Evolutionary conservation across 106 monocot species (phyloP).

Genomic region (Vanilla planifolia): DNA sequence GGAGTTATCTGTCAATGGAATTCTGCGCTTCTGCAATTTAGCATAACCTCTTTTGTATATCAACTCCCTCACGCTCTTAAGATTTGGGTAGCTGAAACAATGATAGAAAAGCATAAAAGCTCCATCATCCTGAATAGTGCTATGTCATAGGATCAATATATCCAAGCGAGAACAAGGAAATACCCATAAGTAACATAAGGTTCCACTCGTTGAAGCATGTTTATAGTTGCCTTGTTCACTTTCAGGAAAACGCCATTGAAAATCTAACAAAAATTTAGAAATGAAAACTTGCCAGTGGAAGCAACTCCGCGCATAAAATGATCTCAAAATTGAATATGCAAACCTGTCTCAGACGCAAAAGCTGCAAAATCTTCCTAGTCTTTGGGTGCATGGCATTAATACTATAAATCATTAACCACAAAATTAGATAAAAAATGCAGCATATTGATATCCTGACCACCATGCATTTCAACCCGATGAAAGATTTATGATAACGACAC

Average conservation of each 20-base stretch:
- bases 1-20: slow-evolving; percentile 24
- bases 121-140: background rate
- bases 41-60: slow-evolving; percentile 35
- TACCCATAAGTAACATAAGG: slow-evolving; percentile 46
- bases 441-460: too few relatives aligned
- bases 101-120: background rate
- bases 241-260: slow-evolving; percentile 39
- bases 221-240: slow-evolving; percentile 14
- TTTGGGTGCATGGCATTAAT: slow-evolving; percentile 48
- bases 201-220: slow-evolving; percentile 38
- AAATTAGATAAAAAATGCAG: background rate
- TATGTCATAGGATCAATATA: too few relatives aligned
- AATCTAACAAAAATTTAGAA: slow-evolving; percentile 12
- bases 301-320: background rate
- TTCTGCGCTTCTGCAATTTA: slow-evolving; percentile 15
- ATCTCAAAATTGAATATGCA: background rate
- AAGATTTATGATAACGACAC: background rate
- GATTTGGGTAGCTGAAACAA: slow-evolving; percentile 29
- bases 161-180: background rate
- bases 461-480: background rate
- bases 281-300: background rate
- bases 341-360: slow-evolving; percentile 39
- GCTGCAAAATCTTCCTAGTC: slow-evolving; percentile 33
- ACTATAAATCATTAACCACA: slow-evolving; percentile 9
- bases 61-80: slow-evolving; percentile 37